Percentiles rank a stretch among this genome's conserved stretches.
phyloP scores from a whole-genome alignment of 495 filamentous ascomycete genomes.

The Aspergillus biplanus region DNA sequence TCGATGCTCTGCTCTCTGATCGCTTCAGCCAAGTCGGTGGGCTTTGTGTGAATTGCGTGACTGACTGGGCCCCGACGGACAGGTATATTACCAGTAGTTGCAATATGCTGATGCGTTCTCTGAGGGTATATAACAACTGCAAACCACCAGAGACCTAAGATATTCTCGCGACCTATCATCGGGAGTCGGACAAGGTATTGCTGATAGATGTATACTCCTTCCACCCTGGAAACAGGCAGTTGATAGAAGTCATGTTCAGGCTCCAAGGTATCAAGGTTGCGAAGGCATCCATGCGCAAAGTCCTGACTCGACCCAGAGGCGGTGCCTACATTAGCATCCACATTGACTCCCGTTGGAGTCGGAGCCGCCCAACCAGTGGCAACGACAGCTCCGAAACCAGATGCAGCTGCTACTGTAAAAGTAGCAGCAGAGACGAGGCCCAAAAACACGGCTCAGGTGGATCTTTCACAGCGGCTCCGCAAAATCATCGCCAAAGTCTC shows the following conservation, averaged over 20 bases:
- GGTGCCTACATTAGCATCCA: too few relatives aligned
- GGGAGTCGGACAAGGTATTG: constrained; percentile 34
- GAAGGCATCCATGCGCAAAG: constrained; percentile 45
- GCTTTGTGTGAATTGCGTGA: constrained; percentile 54
- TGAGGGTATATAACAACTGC: constrained; percentile 26
- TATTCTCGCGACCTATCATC: constrained; percentile 42
- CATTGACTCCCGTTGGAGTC: too few relatives aligned
- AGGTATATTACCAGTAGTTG: constrained; percentile 51
- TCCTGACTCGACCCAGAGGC: constrained; percentile 24
- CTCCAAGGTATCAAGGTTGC: constrained; percentile 45
- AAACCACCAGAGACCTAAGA: constrained; percentile 39
- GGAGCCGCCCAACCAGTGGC: not conserved
- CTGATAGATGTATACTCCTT: constrained; percentile 55
- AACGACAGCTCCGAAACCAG: not conserved
- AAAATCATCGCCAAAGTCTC: too few relatives aligned
- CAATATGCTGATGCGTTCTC: constrained; percentile 48
- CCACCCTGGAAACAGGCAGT: constrained; percentile 36
- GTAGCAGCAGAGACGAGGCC: too few relatives aligned
- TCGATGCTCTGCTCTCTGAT: constrained; percentile 37
- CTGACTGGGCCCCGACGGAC: constrained; percentile 35
- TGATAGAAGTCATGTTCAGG: constrained; percentile 52
- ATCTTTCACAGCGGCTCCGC: too few relatives aligned
- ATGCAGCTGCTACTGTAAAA: too few relatives aligned
- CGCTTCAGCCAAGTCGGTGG: constrained; percentile 53
- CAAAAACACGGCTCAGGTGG: too few relatives aligned